Conservation (phyloP, 2,329 filamentous ascomycete species). For the Aspergillus fijiensis region DNA sequence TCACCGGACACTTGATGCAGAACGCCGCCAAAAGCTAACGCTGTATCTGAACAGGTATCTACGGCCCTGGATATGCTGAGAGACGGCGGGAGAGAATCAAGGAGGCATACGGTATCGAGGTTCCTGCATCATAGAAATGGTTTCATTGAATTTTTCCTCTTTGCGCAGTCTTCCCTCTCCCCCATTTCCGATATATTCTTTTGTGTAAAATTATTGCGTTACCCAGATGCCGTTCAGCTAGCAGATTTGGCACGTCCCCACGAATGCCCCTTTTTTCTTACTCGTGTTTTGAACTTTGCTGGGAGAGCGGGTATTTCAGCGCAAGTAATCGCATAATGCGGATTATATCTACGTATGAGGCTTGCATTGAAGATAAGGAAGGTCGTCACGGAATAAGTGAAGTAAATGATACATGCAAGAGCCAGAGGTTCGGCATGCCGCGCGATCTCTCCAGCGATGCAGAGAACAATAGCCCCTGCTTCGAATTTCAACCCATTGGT, state of each 20-base stretch:
- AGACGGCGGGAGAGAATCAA: constrained; percentile 76
- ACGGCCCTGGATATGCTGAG: constrained; percentile 79
- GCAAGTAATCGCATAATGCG: background rate
- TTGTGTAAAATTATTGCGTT: constrained; percentile 32
- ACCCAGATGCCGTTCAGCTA: constrained; percentile 25
- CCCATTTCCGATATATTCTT: constrained; percentile 19
- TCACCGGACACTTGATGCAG: background rate
- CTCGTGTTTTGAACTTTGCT: constrained; percentile 1
- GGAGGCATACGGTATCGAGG: constrained; percentile 84
- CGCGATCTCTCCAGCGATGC: background rate
- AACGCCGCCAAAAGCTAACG: constrained; percentile 13
- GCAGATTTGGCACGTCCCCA: constrained; percentile 18
- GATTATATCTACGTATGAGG: background rate
- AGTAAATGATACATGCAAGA: background rate
- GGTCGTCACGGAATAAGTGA: background rate
- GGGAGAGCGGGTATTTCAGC: background rate
- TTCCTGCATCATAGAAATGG: constrained; percentile 49
- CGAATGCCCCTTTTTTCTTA: constrained; percentile 18
- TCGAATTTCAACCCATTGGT: background rate
- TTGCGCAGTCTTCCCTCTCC: constrained; percentile 19
- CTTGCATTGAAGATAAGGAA: background rate
- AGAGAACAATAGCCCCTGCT: background rate
- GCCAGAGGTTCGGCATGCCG: background rate
- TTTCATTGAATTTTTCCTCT: constrained; percentile 22
- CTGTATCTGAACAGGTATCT: constrained; percentile 61